Conservation (phyloP, 169 alveolate genomes). For the Babesia sp. region DNA sequence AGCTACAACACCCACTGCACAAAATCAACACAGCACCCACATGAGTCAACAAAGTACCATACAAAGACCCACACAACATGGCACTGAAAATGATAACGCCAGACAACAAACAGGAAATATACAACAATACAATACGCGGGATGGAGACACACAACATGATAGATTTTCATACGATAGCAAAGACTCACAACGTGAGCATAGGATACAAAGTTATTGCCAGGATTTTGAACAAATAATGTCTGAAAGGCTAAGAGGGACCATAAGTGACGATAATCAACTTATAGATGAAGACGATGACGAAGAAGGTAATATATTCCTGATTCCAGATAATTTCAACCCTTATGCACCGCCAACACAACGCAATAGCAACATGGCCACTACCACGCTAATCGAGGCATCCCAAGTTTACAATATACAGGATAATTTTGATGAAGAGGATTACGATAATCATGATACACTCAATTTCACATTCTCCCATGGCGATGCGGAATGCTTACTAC, state of each 20-base stretch:
- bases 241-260: too few species aligned
- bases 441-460: conserved; percentile 3
- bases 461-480: conserved; percentile 23
- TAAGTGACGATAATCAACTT: too few species aligned
- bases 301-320: conserved; percentile 22
- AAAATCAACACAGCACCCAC: not conserved
- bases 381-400: not conserved
- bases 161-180: too few species aligned
- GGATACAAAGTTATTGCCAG: too few species aligned
- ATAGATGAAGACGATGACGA: not conserved
- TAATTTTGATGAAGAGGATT: not conserved
- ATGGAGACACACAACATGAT: too few species aligned
- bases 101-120: too few species aligned
- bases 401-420: not conserved
- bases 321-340: conserved; percentile 9
- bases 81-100: too few species aligned
- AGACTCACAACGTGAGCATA: too few species aligned
- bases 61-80: not conserved
- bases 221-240: too few species aligned
- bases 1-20: not conserved
- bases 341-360: not conserved
- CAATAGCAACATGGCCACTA: not conserved
- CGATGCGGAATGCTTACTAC: not conserved
- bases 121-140: too few species aligned
- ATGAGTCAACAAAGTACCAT: conserved; percentile 7